Evolutionary conservation across 805 yeast genomes (phyloP).

Genomic region (Kodamaea kaohsiungensis): DNA sequence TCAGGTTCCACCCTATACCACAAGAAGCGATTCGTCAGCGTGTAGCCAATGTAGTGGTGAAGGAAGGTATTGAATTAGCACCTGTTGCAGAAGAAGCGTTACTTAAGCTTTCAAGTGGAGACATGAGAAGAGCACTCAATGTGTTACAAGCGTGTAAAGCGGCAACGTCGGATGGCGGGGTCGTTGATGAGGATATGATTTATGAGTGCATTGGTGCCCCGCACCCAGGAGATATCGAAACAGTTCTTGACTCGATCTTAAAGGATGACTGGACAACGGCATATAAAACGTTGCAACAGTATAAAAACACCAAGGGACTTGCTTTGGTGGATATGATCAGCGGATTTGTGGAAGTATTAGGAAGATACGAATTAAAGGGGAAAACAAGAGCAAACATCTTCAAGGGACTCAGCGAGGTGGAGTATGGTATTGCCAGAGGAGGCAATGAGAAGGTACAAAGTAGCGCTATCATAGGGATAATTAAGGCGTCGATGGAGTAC

Average conservation of each 20-base stretch:
- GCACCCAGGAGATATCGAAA: conserved; percentile 79
- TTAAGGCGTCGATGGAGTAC: conserved; percentile 63
- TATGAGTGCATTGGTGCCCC: conserved; percentile 97
- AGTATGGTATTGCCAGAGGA: conserved; percentile 88
- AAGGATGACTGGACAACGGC: conserved; percentile 89
- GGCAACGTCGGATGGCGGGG: conserved; percentile 47
- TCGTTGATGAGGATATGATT: conserved; percentile 69
- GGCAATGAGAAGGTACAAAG: conserved; percentile 89
- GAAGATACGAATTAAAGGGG: conserved; percentile 63
- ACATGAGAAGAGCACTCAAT: conserved; percentile 93
- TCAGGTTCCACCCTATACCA: conserved; percentile 84
- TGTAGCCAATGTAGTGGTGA: conserved; percentile 63
- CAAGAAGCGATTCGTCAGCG: conserved; percentile 68
- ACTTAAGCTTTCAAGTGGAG: conserved; percentile 80
- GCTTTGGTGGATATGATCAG: conserved; percentile 85
- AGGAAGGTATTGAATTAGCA: conserved; percentile 62
- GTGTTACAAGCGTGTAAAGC: conserved; percentile 94
- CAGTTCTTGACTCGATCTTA: conserved; percentile 72
- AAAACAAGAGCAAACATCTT: conserved; percentile 64
- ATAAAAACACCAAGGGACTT: conserved; percentile 75
- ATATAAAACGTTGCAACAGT: conserved; percentile 59
- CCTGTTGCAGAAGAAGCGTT: conserved; percentile 65
- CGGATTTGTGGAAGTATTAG: conserved; percentile 72
- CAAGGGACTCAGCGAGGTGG: conserved; percentile 79
- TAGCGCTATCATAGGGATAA: conserved; percentile 85